Percentiles rank a stretch among this genome's conserved stretches.
Evolutionary conservation across 2,329 filamentous ascomycete species (phyloP).

Genomic region (Colletotrichum shisoi): DNA sequence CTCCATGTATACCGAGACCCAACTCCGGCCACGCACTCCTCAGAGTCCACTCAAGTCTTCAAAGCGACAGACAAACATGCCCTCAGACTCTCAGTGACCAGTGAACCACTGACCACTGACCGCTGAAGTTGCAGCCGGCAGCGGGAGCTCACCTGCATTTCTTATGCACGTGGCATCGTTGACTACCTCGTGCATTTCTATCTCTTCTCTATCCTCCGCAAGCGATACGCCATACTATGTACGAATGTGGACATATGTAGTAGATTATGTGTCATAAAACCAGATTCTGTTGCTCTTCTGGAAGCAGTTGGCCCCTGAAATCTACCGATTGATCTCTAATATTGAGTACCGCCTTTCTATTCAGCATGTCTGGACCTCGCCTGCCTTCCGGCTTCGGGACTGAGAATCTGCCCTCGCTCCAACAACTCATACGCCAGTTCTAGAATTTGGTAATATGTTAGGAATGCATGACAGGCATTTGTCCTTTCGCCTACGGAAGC

Average conservation of each 20-base stretch:
- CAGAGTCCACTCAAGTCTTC: not conserved
- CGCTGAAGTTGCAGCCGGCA: no score
- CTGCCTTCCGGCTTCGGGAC: constrained; percentile 16
- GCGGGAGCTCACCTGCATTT: no score
- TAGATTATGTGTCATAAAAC: no score
- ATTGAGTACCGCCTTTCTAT: no score
- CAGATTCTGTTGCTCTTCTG: no score
- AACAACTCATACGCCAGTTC: not conserved
- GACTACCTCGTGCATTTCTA: not conserved
- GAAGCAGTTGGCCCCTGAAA: not conserved
- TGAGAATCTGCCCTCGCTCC: not conserved
- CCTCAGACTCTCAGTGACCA: no score
- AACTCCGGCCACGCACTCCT: not conserved
- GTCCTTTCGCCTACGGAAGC: no score
- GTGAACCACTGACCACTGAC: no score
- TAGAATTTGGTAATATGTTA: not conserved
- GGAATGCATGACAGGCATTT: not conserved
- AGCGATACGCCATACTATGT: no score
- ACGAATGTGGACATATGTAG: no score
- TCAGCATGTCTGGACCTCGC: not conserved
- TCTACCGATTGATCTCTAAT: not conserved
- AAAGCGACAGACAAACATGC: not conserved
- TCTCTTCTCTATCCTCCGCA: not conserved
- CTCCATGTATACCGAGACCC: not conserved
- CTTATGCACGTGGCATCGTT: not conserved